Evolutionary conservation across 1,284 basidiomycete genomes (phyloP).

Genomic region (Trichosporon asahii): DNA sequence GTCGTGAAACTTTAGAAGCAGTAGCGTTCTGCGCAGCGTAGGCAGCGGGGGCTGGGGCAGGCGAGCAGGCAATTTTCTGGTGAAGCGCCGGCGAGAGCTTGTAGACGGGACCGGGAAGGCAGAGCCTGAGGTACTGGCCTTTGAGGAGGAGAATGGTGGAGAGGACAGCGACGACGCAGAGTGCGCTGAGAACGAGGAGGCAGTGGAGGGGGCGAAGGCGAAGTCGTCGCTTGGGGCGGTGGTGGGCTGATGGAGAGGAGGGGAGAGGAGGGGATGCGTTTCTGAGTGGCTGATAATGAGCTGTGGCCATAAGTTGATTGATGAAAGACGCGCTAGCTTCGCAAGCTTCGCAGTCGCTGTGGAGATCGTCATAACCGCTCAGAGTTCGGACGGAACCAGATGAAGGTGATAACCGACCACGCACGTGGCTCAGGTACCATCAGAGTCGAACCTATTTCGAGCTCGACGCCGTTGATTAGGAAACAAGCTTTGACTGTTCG

Average conservation of each 20-base stretch:
- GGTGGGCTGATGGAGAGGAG: background rate
- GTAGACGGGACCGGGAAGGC: conserved; percentile 5
- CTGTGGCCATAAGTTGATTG: background rate
- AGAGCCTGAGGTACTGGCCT: conserved; percentile 7
- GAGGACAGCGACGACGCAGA: conserved; percentile 1
- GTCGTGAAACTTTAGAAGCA: background rate
- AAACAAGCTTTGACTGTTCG: too few relatives aligned
- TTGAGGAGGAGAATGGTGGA: conserved; percentile 6
- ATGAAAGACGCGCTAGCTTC: background rate
- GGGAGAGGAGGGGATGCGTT: conserved; percentile 1
- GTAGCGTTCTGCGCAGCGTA: background rate
- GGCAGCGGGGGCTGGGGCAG: background rate
- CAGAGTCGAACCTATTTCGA: too few relatives aligned
- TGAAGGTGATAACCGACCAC: too few relatives aligned
- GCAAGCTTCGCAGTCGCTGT: too few relatives aligned
- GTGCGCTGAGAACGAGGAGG: background rate
- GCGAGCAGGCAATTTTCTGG: background rate
- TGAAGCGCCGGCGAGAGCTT: conserved; percentile 1
- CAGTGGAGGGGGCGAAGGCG: background rate
- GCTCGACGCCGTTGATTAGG: too few relatives aligned
- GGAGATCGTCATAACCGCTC: background rate
- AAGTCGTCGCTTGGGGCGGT: conserved; percentile 1
- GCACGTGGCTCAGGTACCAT: too few relatives aligned
- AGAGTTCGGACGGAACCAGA: background rate
- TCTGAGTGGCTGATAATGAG: background rate